Base-by-base conservation (phyloP, 495 filamentous ascomycete genomes). In the Talaromyces thailandensis region DNA sequence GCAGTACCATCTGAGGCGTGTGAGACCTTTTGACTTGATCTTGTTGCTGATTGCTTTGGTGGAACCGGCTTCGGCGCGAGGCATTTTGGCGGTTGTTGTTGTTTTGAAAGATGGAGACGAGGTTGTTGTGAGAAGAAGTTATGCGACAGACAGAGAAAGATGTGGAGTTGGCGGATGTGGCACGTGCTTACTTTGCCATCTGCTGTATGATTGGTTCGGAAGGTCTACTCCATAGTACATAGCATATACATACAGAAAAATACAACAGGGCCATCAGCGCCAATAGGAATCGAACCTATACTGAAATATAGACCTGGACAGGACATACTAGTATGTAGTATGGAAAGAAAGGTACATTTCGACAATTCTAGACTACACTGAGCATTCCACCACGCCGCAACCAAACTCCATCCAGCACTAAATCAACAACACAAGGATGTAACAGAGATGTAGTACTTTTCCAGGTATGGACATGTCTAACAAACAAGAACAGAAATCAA, bases 21-120 rank as follows among this genome's bases (percentile, higher is more conserved):
- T 90, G 2, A 96, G 79, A 45, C 93, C 93, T 76, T 92, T 93
- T 14, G 68, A 58, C 57, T 97, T 97, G 73, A 96, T 84, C 72
- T 91, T 88, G 75, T 98, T 98, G 73, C 81, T 83, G 55, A 98
- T 81, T 64, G 90, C 82, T 69, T 98, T 98, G 4, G 86, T 90
- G 29, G 84, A 86, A 25, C 94, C 95, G 23, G 90, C 86, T 79
- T 98, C 94, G 63, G 95, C 95, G 76, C 87, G 87, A 60, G 89
- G 89, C 95, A 98, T 98, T 9, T 66, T 53, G 59, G 11, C 28
- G 48, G 1, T 56, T 11, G 53, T 18, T 56, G 18, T 32, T 35
- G 51, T 16, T 2, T 29, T 24, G 26, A 31, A 8, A 29, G 12
- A 4, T 58, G n/a, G 5, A 16, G 12, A 11, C 16, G 56, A 58